These are phyloP conservation scores for Colletotrichum sidae DNA, from an alignment of 2,329 filamentous ascomycete genomes.

Conservation along the genomic window DNA sequence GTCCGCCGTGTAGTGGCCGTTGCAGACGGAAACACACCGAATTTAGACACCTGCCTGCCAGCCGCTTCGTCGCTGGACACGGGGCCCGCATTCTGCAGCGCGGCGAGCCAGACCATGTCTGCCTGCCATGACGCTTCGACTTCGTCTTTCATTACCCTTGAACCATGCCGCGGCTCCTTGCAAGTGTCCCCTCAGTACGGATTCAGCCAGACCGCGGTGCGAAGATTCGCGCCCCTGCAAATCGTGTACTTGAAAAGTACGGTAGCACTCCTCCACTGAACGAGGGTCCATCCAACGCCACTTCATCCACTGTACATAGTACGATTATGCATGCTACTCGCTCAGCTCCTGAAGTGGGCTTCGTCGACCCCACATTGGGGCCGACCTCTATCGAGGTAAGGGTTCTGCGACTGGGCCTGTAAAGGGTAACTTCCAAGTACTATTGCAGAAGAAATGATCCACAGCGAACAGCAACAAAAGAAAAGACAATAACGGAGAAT, in stretches of 20 bases:
- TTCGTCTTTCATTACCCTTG: slow-evolving; percentile 10
- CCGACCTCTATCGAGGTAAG: slow-evolving; percentile 22
- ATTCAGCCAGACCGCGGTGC: background rate
- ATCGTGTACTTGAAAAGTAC: background rate
- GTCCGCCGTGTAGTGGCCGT: background rate
- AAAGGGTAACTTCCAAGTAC: slow-evolving; percentile 7
- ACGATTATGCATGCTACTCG: slow-evolving; percentile 7
- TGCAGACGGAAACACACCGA: background rate
- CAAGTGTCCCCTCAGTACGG: too few relatives aligned
- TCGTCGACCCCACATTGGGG: slow-evolving; percentile 24
- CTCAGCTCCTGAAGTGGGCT: slow-evolving; percentile 21
- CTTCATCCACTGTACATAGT: background rate
- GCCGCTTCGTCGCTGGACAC: background rate
- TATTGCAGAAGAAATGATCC: background rate
- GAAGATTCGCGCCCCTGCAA: background rate
- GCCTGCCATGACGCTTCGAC: slow-evolving; percentile 27
- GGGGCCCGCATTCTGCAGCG: slow-evolving; percentile 13
- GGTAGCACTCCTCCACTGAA: slow-evolving; percentile 4
- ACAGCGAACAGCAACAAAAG: slow-evolving; percentile 24
- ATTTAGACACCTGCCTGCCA: slow-evolving; percentile 20
- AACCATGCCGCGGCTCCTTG: slow-evolving; percentile 21
- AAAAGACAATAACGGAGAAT: slow-evolving; percentile 25
- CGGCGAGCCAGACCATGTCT: slow-evolving; percentile 12
- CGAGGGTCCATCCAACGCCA: slow-evolving; percentile 3
- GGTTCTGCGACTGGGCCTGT: background rate